Evolutionary conservation across 2,329 filamentous ascomycete genomes (phyloP), one percentile per base, ranked within the genome.

Genomic region (Elsinoe necatrix): DNA sequence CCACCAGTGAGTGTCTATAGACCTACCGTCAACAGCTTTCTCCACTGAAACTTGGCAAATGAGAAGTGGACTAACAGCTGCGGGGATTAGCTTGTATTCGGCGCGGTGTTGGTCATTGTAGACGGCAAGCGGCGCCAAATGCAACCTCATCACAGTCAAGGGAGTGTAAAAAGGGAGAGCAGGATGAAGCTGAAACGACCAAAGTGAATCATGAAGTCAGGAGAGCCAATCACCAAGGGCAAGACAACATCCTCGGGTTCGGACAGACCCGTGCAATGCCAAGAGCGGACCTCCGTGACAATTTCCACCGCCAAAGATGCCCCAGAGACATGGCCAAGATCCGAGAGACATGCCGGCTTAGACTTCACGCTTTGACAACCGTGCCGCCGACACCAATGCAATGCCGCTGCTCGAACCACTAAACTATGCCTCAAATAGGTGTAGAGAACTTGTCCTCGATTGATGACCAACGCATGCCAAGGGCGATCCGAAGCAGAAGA

Each of bases 151-250:
- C 7, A 50, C 27, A 50, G 18, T 20, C n/a, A 39, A 35, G 20
- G 39, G n/a, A 39, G 45, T 18, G 14, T 21, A 34, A 25, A 52
- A 39, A 52, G 48, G 48, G 34, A 23, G 48, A 52, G 31, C 6
- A 52, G 48, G 48, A 52, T 39, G 48, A 23, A 37, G 48, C 29
- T 52, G 48, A 52, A 52, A 52, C 48, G 14, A 34, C 31, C 16
- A 52, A 9, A n/a, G 34, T 25, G 48, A 31, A 35, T 39, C 45
- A 31, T 34, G 45, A 34, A 50, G 45, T 34, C 23, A 50, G 45
- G 25, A 50, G 27, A 34, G 16, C 45, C 45, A 50, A 50, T 50
- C 41, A 45, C 34, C 41, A 45, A 12, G 41, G 21, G 20, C 12
- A 25, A 9, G 12, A 11, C 11, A 12, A 6, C 41, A 9, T 21